Percentiles rank a stretch among this genome's conserved stretches.
Conservation (phyloP, 495 filamentous ascomycete genomes). For the Penicillium argentinense region DNA sequence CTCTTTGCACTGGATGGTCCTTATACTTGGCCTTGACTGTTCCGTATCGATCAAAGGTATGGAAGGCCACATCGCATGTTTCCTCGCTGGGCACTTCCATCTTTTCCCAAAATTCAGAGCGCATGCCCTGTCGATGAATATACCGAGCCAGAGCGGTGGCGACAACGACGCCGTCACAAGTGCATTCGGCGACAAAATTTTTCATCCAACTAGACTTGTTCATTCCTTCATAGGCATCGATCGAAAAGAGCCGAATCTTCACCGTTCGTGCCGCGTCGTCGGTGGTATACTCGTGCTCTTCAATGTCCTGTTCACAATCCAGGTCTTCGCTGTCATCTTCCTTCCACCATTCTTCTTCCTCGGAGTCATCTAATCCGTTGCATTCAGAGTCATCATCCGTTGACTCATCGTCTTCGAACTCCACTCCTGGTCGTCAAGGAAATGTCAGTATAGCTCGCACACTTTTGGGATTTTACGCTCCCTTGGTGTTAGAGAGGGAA, state of each 20-base stretch:
- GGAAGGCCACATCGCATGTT: conserved; percentile 14
- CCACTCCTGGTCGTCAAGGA: conserved; percentile 12
- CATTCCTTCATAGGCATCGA: conserved; percentile 10
- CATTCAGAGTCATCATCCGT: conserved; percentile 14
- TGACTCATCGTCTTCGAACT: conserved; percentile 15
- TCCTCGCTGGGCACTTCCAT: conserved; percentile 15
- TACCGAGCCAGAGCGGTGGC: conserved; percentile 19
- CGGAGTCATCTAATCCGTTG: conserved; percentile 9
- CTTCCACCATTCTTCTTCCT: conserved; percentile 13
- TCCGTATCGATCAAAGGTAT: conserved; percentile 35
- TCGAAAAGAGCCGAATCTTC: conserved; percentile 19
- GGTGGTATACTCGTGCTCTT: conserved; percentile 23
- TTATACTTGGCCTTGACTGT: conserved; percentile 27
- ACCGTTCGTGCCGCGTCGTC: conserved; percentile 16
- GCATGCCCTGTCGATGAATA: conserved; percentile 18
- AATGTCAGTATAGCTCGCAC: conserved; percentile 12
- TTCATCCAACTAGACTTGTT: conserved; percentile 14
- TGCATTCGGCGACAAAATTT: conserved; percentile 21
- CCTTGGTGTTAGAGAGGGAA: no score
- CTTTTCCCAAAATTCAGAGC: conserved; percentile 18
- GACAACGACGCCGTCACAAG: conserved; percentile 17
- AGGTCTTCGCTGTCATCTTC: conserved; percentile 21
- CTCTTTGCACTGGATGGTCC: conserved; percentile 27
- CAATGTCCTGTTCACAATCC: conserved; percentile 13
- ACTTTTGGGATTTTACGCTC: no score